Conservation (phyloP, 164 flowering plant species). For the Hamamelis virginiana region DNA sequence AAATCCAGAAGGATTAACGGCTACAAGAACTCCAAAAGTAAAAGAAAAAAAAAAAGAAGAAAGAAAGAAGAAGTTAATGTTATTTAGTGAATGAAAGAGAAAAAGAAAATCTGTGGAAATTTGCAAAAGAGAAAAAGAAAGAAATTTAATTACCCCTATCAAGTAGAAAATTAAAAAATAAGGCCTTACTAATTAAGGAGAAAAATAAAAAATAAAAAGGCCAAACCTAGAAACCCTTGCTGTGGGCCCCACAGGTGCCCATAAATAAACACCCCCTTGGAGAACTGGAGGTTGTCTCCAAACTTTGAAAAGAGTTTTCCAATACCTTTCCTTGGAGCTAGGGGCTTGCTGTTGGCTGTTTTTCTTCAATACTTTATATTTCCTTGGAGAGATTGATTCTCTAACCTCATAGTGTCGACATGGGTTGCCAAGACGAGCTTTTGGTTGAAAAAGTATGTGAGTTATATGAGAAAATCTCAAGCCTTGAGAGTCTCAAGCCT, state of each 20-base stretch:
- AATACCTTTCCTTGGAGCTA: not conserved
- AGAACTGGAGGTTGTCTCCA: slow-evolving; percentile 6
- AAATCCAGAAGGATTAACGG: no score
- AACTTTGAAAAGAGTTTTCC: not conserved
- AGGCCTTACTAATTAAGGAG: no score
- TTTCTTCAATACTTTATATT: not conserved
- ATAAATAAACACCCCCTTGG: slow-evolving; percentile 35
- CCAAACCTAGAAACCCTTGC: not conserved
- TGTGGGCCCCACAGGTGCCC: slow-evolving; percentile 32
- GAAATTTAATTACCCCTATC: no score
- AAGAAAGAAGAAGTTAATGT: no score
- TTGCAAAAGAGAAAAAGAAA: no score
- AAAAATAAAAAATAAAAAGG: not conserved
- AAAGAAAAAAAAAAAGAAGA: no score
- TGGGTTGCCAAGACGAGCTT: slow-evolving; percentile 66
- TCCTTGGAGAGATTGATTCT: not conserved
- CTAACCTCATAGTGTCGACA: slow-evolving; percentile 68
- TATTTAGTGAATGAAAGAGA: no score
- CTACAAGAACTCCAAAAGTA: no score
- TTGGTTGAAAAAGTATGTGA: slow-evolving; percentile 54
- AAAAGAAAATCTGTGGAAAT: no score
- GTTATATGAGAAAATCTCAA: slow-evolving; percentile 70
- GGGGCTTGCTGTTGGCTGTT: not conserved
- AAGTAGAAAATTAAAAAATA: no score
- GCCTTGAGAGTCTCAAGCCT: slow-evolving; percentile 69